phyloP scores from a whole-genome alignment of 2,329 filamentous ascomycete genomes.

The Aureobasidium mangrovei region DNA sequence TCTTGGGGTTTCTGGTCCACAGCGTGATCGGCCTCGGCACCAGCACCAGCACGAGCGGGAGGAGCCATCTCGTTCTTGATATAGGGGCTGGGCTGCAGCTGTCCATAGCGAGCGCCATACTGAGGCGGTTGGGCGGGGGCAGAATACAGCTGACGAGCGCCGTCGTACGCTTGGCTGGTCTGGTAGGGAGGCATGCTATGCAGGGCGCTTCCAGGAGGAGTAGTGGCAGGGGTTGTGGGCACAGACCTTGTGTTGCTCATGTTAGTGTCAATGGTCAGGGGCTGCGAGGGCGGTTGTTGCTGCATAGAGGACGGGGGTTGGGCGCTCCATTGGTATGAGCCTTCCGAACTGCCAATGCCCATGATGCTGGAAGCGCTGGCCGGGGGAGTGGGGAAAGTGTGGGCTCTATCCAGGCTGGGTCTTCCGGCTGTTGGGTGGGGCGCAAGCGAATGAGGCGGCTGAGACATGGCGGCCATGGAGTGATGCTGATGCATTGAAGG shows the following conservation, averaged over 20 bases:
- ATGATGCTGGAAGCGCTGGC: conserved; percentile 85
- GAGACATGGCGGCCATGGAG: conserved; percentile 56
- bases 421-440: conserved; percentile 51
- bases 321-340: conserved; percentile 65
- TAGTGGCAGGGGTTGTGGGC: conserved; percentile 75
- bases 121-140: conserved; percentile 52
- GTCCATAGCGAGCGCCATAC: conserved; percentile 60
- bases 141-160: conserved; percentile 69
- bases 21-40: conserved; percentile 51
- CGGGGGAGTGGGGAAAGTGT: conserved; percentile 90
- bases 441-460: conserved; percentile 57
- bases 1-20: conserved; percentile 56
- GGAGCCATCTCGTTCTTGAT: conserved; percentile 86
- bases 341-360: conserved; percentile 63
- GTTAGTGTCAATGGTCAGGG: conserved; percentile 72
- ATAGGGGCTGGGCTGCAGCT: conserved; percentile 51
- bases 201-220: conserved; percentile 68
- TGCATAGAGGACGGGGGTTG: conserved; percentile 30
- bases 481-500: conserved; percentile 66
- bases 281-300: conserved; percentile 42
- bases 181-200: conserved; percentile 75
- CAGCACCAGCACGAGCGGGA: conserved; percentile 54
- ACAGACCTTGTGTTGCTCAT: conserved; percentile 74
- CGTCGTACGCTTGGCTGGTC: conserved; percentile 63
- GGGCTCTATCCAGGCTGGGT: conserved; percentile 70